These are phyloP conservation scores for Saccharomyces hybrid DNA, from an alignment of 1,139 yeast species.

Conservation along the genomic window DNA sequence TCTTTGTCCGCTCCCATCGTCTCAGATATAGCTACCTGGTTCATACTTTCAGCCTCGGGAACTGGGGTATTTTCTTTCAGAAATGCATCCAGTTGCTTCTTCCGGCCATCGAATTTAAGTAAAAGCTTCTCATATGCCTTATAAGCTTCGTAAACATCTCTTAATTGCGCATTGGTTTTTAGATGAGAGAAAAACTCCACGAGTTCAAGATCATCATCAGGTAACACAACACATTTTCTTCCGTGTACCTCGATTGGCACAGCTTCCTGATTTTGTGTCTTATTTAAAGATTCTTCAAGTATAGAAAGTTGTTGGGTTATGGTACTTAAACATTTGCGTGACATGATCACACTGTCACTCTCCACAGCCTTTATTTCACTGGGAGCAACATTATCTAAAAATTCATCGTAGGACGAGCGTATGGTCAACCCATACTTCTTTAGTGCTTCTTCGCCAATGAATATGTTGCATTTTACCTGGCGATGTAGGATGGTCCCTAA, in stretches of 20 bases:
- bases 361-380: not conserved
- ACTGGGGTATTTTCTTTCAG: not conserved
- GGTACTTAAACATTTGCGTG: not conserved
- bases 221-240: slow-evolving; percentile 1
- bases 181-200: slow-evolving; percentile 6
- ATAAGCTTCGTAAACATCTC: slow-evolving; percentile 6
- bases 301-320: not conserved
- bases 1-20: not conserved
- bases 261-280: not conserved
- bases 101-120: slow-evolving; percentile 12
- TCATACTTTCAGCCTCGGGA: not conserved
- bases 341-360: not conserved
- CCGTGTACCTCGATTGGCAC: not conserved
- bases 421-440: not conserved
- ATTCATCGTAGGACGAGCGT: not conserved
- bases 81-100: slow-evolving; percentile 6
- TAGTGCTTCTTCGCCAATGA: not conserved
- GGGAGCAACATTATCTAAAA: not conserved
- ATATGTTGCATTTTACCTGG: not conserved
- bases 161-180: slow-evolving; percentile 9
- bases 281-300: not conserved
- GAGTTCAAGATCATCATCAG: slow-evolving; percentile 2
- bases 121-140: slow-evolving; percentile 13
- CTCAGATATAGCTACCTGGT: not conserved
- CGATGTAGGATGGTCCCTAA: not conserved